Evolutionary conservation across 192 early-diverging fungal species (phyloP).

Genomic region (Backusella westeae): DNA sequence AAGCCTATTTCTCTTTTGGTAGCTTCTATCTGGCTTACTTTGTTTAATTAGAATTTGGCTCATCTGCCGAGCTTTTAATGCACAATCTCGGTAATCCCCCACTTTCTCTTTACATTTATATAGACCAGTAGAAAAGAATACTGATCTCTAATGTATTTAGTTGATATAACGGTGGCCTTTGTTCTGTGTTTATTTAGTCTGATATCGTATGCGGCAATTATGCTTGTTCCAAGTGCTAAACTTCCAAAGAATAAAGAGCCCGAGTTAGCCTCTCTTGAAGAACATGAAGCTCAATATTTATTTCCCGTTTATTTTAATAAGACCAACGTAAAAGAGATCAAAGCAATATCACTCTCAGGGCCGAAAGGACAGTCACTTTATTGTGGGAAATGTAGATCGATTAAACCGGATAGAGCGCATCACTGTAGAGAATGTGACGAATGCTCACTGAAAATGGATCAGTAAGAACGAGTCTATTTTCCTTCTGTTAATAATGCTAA

Average conservation of each 20-base stretch:
- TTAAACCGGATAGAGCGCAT: conserved; percentile 49
- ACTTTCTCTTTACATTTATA: neutral
- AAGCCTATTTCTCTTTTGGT: neutral
- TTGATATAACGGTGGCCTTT: neutral
- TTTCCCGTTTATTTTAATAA: neutral
- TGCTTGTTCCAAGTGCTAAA: neutral
- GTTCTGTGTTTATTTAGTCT: neutral
- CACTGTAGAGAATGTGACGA: conserved; percentile 51
- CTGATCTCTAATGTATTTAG: neutral
- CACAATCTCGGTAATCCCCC: neutral
- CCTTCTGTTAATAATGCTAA: too few relatives aligned
- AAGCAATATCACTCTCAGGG: neutral
- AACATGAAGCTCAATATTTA: neutral
- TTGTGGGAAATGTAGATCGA: conserved; percentile 17
- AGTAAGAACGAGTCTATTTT: conserved; percentile 36
- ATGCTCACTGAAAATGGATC: conserved; percentile 54
- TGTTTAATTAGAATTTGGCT: neutral
- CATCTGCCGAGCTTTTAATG: neutral
- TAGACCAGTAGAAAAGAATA: neutral
- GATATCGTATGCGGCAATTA: neutral
- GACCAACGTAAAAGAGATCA: neutral
- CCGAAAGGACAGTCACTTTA: conserved; percentile 22
- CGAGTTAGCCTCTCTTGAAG: neutral
- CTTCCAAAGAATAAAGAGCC: neutral
- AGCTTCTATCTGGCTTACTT: neutral